phyloP scores from a whole-genome alignment of 2,329 filamentous ascomycete species.

The Geoglossum cookeanum region DNA sequence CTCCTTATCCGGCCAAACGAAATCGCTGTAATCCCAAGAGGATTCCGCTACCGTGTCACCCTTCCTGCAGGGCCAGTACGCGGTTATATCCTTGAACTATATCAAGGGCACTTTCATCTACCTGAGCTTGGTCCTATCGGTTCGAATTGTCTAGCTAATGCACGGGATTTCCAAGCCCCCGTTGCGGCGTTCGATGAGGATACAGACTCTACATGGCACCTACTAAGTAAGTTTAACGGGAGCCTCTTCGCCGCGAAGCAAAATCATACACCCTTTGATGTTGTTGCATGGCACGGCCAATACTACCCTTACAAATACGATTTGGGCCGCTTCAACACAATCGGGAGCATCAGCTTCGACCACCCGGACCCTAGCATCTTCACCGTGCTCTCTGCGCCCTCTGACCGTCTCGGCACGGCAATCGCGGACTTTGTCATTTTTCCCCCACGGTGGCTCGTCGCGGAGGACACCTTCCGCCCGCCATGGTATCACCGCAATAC shows the following conservation, averaged over 20 bases:
- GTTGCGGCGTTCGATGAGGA: conserved; percentile 36
- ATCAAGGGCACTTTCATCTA: conserved; percentile 42
- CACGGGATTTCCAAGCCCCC: conserved; percentile 44
- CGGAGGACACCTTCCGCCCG: conserved; percentile 49
- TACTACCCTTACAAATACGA: conserved; percentile 43
- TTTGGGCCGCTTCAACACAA: conserved; percentile 36
- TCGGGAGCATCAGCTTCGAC: conserved; percentile 38
- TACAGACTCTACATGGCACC: conserved; percentile 34
- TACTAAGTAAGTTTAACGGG: conserved; percentile 43
- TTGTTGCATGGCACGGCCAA: conserved; percentile 54
- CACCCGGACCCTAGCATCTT: conserved; percentile 49
- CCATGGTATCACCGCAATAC: conserved; percentile 57
- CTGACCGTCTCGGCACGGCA: conserved; percentile 32
- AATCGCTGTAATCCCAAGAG: conserved; percentile 44
- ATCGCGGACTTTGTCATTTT: conserved; percentile 56
- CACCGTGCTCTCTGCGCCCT: conserved; percentile 45
- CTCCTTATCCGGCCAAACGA: conserved; percentile 49
- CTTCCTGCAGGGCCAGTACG: conserved; percentile 39
- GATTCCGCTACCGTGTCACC: conserved; percentile 42
- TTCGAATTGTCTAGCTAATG: conserved; percentile 45
- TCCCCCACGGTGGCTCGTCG: conserved; percentile 51
- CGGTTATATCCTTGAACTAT: conserved; percentile 49
- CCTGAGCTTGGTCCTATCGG: conserved; percentile 49
- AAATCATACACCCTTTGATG: conserved; percentile 48
- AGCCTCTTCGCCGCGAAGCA: conserved; percentile 41